These are phyloP conservation scores for Candida ficus DNA, from an alignment of 805 yeast genomes.

Conservation along the genomic window DNA sequence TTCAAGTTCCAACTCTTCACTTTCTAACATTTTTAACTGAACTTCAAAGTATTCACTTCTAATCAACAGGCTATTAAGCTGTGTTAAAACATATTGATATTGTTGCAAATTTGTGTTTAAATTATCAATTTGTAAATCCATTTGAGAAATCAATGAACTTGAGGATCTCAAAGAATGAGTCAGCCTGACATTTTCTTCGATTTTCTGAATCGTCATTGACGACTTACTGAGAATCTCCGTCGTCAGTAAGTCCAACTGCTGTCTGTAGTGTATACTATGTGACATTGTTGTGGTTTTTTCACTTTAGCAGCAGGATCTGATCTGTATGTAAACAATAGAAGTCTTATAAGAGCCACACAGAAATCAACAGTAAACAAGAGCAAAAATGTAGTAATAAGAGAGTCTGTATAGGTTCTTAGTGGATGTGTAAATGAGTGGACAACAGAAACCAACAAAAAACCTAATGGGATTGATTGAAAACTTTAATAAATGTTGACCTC, in stretches of 20 bases:
- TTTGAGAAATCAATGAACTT: constrained; percentile 12
- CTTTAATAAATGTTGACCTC: too few species aligned
- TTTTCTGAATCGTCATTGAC: constrained; percentile 13
- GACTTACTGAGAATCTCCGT: constrained; percentile 19
- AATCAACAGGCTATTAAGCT: constrained; percentile 24
- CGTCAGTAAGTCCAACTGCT: constrained; percentile 20
- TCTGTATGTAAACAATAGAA: not conserved
- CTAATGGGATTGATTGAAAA: not conserved
- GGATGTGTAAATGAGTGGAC: not conserved
- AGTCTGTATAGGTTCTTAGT: not conserved
- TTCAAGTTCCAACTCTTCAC: constrained; percentile 13
- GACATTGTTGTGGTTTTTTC: not conserved
- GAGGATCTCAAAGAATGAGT: constrained; percentile 19
- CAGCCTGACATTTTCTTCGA: constrained; percentile 21
- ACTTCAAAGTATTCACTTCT: constrained; percentile 28
- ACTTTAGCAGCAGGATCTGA: not conserved
- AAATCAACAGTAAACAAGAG: too few species aligned
- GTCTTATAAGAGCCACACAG: too few species aligned
- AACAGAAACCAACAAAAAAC: too few species aligned
- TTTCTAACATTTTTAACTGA: constrained; percentile 24
- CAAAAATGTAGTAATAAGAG: too few species aligned
- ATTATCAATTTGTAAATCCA: constrained; percentile 20
- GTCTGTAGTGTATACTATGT: constrained; percentile 5
- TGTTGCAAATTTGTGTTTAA: constrained; percentile 19
- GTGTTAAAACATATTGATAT: constrained; percentile 26